Evolutionary conservation across 352 stramenopile genomes (phyloP).

Genomic region (Globisporangium okanoganense): DNA sequence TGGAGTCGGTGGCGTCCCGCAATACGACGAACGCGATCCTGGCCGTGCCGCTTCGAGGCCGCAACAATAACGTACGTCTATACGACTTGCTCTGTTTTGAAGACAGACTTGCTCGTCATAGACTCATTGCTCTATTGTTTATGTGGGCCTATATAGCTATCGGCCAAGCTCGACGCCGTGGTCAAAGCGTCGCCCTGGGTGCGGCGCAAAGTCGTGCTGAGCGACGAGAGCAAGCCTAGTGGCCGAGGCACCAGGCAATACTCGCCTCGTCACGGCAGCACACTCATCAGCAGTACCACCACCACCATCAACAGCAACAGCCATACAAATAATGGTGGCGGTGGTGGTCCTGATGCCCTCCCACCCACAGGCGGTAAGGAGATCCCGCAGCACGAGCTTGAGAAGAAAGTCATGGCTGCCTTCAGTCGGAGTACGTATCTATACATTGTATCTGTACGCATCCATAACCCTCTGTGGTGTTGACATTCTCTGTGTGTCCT

Average conservation of each 20-base stretch:
- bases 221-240: constrained; percentile 28
- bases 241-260: constrained; percentile 14
- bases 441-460: neutral
- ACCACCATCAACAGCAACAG: neutral
- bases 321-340: neutral
- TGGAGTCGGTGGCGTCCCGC: constrained; percentile 15
- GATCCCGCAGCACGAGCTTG: constrained; percentile 21
- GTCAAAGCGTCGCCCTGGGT: constrained; percentile 50
- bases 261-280: constrained; percentile 21
- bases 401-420: constrained; percentile 39
- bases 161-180: constrained; percentile 57
- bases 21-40: constrained; percentile 7
- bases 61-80: constrained; percentile 25
- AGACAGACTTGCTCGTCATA: too few species aligned
- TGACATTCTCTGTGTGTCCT: neutral
- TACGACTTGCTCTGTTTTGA: neutral
- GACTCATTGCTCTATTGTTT: too few species aligned
- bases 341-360: neutral
- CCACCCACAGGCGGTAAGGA: constrained; percentile 2
- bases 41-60: constrained; percentile 7
- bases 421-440: constrained; percentile 63
- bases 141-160: constrained; percentile 28
- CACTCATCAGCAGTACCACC: neutral
- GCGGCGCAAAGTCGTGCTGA: constrained; percentile 54
- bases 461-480: neutral